These are phyloP conservation scores for Mycena alexandri DNA, from an alignment of 768 basidiomycete species.

Conservation along the genomic window DNA sequence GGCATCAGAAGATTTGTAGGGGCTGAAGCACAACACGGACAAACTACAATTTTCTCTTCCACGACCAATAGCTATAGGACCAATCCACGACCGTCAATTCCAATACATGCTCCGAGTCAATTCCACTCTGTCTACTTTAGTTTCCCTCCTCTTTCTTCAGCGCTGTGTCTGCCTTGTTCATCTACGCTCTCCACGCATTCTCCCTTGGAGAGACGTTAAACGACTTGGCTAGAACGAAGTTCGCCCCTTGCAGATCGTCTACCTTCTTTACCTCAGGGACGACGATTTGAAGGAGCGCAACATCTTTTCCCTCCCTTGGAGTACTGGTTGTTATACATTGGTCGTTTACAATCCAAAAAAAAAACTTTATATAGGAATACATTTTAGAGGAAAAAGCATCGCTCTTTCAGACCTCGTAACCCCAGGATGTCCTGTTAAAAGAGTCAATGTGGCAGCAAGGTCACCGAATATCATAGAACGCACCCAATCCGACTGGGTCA, in stretches of 20 bases:
- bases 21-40: background rate
- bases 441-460: conserved; percentile 16
- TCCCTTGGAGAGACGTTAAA: conserved; percentile 74
- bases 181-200: conserved; percentile 67
- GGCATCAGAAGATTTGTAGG: no score
- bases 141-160: background rate
- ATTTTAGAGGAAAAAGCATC: conserved; percentile 80
- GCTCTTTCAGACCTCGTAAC: conserved; percentile 84
- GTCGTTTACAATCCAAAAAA: background rate
- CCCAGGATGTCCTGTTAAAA: conserved; percentile 75
- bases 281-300: conserved; percentile 66
- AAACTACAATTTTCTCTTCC: background rate
- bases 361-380: background rate
- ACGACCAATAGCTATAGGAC: no score
- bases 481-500: conserved; percentile 91
- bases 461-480: conserved; percentile 38
- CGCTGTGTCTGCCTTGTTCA: conserved; percentile 62
- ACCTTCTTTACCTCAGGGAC: conserved; percentile 53
- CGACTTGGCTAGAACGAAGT: conserved; percentile 68
- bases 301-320: conserved; percentile 37
- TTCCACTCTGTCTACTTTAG: background rate
- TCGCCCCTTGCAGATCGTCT: conserved; percentile 69
- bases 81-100: no score
- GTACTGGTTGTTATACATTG: conserved; percentile 2
- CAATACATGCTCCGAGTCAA: no score